Evolutionary conservation across 2,329 filamentous ascomycete species (phyloP).

Genomic region (Samsoniella hepiali): DNA sequence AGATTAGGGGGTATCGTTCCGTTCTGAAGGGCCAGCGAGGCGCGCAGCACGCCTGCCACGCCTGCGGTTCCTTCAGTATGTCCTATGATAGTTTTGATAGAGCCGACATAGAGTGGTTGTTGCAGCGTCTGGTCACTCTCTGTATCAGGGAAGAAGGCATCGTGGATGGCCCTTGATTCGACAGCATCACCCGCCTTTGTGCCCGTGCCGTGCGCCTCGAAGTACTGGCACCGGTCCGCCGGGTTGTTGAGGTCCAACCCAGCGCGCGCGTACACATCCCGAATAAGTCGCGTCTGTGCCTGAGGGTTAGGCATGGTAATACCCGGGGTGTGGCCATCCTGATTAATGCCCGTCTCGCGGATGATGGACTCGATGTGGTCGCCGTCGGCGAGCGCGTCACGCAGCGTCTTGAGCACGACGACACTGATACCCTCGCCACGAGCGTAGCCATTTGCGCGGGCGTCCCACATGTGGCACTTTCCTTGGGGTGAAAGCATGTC

Average conservation of each 20-base stretch:
- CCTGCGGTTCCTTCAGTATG: conserved; percentile 29
- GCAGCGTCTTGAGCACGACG: conserved; percentile 51
- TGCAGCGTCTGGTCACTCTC: background rate
- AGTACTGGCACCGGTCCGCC: conserved; percentile 28
- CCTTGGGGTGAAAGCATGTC: conserved; percentile 48
- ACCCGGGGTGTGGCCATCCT: conserved; percentile 52
- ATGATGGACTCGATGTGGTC: conserved; percentile 52
- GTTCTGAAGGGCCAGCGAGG: conserved; percentile 22
- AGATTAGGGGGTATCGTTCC: conserved; percentile 26
- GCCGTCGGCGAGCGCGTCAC: conserved; percentile 49
- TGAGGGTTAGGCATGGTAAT: conserved; percentile 51
- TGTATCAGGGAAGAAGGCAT: background rate
- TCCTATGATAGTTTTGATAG: conserved; percentile 29
- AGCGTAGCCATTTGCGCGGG: conserved; percentile 45
- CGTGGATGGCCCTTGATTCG: conserved; percentile 38
- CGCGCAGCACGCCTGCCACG: conserved; percentile 29
- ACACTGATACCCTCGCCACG: conserved; percentile 54
- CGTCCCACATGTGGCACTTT: conserved; percentile 39
- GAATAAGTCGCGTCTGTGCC: conserved; percentile 39
- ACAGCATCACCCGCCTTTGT: conserved; percentile 49
- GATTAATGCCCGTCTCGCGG: conserved; percentile 46
- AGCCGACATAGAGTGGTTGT: conserved; percentile 22
- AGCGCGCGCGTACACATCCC: conserved; percentile 27
- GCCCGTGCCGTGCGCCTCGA: conserved; percentile 48
- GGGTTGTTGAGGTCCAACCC: conserved; percentile 23